A percentile compares a stretch with the other conserved stretches of the same genome.
These are phyloP conservation scores for Naganishia vaughanmartiniae DNA, from an alignment of 768 basidiomycete species.

Conservation along the genomic window DNA sequence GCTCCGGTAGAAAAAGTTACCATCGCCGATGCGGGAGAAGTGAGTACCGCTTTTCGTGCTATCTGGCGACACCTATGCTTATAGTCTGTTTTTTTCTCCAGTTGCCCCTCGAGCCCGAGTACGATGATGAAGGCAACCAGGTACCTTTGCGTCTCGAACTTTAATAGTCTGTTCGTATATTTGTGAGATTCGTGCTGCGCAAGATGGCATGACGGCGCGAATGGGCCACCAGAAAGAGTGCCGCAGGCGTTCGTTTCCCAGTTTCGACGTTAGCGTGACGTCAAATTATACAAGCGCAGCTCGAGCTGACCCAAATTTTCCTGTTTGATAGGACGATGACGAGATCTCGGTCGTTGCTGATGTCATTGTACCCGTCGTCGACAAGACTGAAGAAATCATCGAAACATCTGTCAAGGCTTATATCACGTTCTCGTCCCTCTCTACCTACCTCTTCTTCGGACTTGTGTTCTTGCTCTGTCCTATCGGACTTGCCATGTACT, in stretches of 20 bases:
- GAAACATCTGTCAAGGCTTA: constrained; percentile 3
- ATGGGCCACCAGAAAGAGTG: background rate
- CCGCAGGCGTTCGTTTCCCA: background rate
- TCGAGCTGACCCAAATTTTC: background rate
- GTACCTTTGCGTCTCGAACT: constrained; percentile 94
- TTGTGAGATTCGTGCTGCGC: constrained; percentile 20
- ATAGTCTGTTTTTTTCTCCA: constrained; percentile 20
- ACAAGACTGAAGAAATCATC: constrained; percentile 11
- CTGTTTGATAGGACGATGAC: background rate
- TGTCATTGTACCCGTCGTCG: constrained; percentile 5
- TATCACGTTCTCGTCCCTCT: background rate
- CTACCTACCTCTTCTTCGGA: constrained; percentile 17
- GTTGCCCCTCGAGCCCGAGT: constrained; percentile 56
- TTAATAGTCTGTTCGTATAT: constrained; percentile 53
- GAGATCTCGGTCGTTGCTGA: background rate
- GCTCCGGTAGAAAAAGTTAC: constrained; percentile 72
- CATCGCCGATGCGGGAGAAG: constrained; percentile 86
- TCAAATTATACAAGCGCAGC: background rate
- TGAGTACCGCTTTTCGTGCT: constrained; percentile 48
- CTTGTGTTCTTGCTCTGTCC: constrained; percentile 14
- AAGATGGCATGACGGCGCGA: constrained; percentile 2
- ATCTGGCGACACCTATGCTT: background rate
- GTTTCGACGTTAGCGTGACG: background rate
- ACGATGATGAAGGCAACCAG: constrained; percentile 67
- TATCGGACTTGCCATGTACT: constrained; percentile 4